Conservation (phyloP, 2,329 filamentous ascomycete genomes). For the Fusarium piperis region DNA sequence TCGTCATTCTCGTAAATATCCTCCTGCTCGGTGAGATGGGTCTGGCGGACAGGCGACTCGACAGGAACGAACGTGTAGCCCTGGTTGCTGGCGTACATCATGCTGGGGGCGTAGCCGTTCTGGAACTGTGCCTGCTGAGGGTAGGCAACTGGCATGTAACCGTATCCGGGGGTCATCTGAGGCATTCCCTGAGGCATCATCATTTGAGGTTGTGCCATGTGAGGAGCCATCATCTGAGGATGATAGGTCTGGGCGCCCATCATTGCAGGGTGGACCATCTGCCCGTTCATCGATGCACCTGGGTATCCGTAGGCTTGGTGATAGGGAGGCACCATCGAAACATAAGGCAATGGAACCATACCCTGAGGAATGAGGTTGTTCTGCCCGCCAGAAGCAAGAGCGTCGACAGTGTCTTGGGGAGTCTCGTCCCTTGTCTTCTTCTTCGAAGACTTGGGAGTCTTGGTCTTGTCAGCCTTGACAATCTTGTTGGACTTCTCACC, state of each 20-base stretch:
- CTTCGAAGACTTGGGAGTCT: neutral
- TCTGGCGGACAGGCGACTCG: neutral
- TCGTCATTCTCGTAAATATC: neutral
- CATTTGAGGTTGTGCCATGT: neutral
- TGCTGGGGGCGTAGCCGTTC: neutral
- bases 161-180: slow-evolving; percentile 1
- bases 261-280: neutral
- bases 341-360: neutral
- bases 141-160: neutral
- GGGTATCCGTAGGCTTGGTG: slow-evolving; percentile 3
- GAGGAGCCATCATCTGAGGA: neutral
- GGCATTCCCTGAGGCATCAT: neutral
- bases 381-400: neutral
- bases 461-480: neutral
- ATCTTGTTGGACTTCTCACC: neutral
- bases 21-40: neutral
- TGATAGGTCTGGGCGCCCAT: neutral
- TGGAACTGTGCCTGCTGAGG: neutral
- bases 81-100: neutral
- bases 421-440: slow-evolving; percentile 15
- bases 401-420: neutral
- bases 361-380: neutral
- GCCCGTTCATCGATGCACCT: neutral
- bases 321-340: neutral
- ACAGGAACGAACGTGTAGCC: neutral